Evolutionary conservation across 306 rosid genomes (phyloP).

Genomic region (Cercis canadensis): DNA sequence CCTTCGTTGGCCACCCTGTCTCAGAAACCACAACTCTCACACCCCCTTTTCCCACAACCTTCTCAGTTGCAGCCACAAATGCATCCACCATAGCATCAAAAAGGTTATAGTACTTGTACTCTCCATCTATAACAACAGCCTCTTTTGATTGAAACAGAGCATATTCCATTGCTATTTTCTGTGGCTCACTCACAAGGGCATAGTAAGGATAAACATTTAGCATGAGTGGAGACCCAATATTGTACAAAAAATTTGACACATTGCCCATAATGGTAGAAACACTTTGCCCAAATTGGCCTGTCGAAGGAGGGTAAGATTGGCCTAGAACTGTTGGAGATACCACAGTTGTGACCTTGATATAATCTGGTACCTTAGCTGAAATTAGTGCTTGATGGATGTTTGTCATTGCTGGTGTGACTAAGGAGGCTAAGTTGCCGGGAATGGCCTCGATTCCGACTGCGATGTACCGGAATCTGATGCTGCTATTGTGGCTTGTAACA

Average conservation of each 20-base stretch:
- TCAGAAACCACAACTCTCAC: conserved; percentile 2
- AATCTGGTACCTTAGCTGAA: neutral
- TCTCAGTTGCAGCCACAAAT: neutral
- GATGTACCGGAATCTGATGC: conserved; percentile 7
- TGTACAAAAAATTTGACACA: neutral
- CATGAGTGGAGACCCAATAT: neutral
- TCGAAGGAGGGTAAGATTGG: conserved; percentile 4
- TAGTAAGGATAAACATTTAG: neutral
- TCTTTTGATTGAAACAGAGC: neutral
- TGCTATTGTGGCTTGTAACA: neutral
- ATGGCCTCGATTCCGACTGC: conserved; percentile 4
- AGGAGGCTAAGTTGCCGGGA: neutral
- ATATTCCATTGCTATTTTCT: neutral
- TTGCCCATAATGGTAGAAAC: neutral
- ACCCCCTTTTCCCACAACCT: neutral
- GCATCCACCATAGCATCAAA: conserved; percentile 13
- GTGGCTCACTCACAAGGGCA: neutral
- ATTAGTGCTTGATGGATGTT: neutral
- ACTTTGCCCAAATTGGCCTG: neutral
- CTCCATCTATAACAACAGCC: neutral
- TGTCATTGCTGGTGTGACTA: conserved; percentile 9
- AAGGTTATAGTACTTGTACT: neutral
- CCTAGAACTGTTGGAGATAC: conserved; percentile 9
- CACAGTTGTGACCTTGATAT: neutral
- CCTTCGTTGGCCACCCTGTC: conserved; percentile 18